Evolutionary conservation across 139 green algal species (phyloP).

Genomic region (Micractinium sp.): DNA sequence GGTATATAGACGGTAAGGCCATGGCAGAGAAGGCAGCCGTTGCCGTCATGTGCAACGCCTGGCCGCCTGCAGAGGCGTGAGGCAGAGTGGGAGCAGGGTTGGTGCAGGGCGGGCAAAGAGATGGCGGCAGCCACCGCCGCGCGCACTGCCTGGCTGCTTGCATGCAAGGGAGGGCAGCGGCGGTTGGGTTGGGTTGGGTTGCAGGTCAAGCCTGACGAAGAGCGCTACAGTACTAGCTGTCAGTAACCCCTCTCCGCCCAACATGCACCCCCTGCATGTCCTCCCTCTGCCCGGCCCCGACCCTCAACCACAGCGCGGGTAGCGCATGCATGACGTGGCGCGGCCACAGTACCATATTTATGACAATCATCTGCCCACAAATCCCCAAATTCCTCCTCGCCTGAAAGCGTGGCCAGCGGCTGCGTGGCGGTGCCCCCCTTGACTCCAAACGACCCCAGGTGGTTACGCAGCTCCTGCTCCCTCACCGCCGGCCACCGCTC

Average conservation of each 20-base stretch:
- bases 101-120: background rate
- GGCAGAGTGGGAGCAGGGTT: background rate
- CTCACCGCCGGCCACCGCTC: background rate
- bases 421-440: slow-evolving; percentile 83
- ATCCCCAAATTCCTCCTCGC: slow-evolving; percentile 41
- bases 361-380: background rate
- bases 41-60: slow-evolving; percentile 83
- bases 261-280: too few species aligned
- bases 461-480: slow-evolving; percentile 53
- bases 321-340: too few species aligned
- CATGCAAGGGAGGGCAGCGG: background rate
- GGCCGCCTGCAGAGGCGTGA: slow-evolving; percentile 45
- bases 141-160: background rate
- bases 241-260: too few species aligned
- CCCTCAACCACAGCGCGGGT: too few species aligned
- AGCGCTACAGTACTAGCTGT: too few species aligned
- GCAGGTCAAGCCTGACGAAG: too few species aligned
- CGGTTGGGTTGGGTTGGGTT: background rate
- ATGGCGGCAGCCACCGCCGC: too few species aligned
- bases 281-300: too few species aligned
- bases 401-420: slow-evolving; percentile 91
- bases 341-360: too few species aligned
- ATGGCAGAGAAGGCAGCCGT: slow-evolving; percentile 75
- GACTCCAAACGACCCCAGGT: slow-evolving; percentile 93
- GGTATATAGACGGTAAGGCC: too few species aligned